phyloP scores from a whole-genome alignment of 495 filamentous ascomycete species.

The Neurospora discreta region DNA sequence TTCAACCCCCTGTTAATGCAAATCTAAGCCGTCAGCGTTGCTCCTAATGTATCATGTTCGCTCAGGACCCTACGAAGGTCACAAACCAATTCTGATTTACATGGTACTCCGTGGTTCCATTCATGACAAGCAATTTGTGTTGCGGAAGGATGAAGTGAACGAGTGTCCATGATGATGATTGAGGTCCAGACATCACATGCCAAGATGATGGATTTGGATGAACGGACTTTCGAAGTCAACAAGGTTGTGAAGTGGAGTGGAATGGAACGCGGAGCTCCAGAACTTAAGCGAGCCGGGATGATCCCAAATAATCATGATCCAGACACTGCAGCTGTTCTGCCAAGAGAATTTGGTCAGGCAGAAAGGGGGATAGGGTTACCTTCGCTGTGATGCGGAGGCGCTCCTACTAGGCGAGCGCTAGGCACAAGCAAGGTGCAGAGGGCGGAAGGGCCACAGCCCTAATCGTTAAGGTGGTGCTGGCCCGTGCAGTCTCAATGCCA shows the following conservation, averaged over 20 bases:
- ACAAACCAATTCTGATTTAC: background rate
- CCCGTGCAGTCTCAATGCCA: slow-evolving; percentile 4
- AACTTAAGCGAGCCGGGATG: background rate
- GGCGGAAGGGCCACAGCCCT: slow-evolving; percentile 14
- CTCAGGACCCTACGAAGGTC: background rate
- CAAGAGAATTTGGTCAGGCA: background rate
- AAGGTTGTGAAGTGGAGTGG: background rate
- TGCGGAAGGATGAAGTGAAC: background rate
- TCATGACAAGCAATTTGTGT: background rate
- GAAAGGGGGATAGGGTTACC: background rate
- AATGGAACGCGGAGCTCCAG: background rate
- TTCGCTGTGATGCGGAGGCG: no score
- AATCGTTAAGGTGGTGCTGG: background rate
- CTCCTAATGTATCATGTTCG: background rate
- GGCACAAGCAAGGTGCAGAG: background rate
- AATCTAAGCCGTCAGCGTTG: no score
- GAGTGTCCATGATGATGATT: background rate
- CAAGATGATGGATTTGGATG: background rate
- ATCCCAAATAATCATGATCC: background rate
- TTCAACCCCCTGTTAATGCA: no score
- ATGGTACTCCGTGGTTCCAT: background rate
- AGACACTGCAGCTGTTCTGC: background rate
- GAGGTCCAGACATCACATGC: background rate
- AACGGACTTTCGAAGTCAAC: background rate
- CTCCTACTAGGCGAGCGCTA: background rate